These are phyloP conservation scores for Russula emetica DNA, from an alignment of 768 basidiomycete species.

Conservation along the genomic window DNA sequence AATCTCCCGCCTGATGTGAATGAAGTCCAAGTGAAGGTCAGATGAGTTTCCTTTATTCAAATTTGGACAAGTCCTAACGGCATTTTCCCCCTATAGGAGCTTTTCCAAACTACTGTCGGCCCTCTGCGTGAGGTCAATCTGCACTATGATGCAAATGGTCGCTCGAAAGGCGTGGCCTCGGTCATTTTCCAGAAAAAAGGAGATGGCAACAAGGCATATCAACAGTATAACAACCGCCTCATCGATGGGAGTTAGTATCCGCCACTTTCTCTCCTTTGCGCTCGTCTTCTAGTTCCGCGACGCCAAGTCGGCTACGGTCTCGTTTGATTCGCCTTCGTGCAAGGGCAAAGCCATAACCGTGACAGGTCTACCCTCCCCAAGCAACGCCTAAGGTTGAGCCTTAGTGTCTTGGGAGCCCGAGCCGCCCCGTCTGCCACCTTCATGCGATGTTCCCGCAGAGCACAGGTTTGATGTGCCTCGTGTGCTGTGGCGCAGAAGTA, in stretches of 20 bases:
- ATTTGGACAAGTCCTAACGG: neutral
- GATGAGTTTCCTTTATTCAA: conserved; percentile 28
- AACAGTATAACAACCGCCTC: conserved; percentile 95
- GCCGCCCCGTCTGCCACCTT: conserved; percentile 8
- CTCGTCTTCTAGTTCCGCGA: conserved; percentile 31
- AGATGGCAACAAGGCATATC: conserved; percentile 87
- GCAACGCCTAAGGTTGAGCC: conserved; percentile 8
- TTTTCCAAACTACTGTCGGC: conserved; percentile 88
- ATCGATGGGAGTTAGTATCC: conserved; percentile 99
- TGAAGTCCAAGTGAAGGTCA: conserved; percentile 87
- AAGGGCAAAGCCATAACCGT: conserved; percentile 21
- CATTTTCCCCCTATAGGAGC: conserved; percentile 55
- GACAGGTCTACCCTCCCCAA: conserved; percentile 16
- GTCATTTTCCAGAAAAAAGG: conserved; percentile 83
- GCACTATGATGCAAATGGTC: conserved; percentile 77
- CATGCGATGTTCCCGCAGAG: conserved; percentile 16
- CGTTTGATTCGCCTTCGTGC: conserved; percentile 26
- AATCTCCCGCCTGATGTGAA: conserved; percentile 93
- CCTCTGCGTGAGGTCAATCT: conserved; percentile 79
- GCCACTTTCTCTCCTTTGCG: conserved; percentile 38
- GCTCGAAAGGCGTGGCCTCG: conserved; percentile 86
- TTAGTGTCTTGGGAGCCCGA: conserved; percentile 15
- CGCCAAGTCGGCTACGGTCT: conserved; percentile 25
- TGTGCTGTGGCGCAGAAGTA: conserved; percentile 12
- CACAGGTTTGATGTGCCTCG: conserved; percentile 24